phyloP scores from a whole-genome alignment of 202 grass and related monocot species.

The Schoenoplectus tabernaemontani region DNA sequence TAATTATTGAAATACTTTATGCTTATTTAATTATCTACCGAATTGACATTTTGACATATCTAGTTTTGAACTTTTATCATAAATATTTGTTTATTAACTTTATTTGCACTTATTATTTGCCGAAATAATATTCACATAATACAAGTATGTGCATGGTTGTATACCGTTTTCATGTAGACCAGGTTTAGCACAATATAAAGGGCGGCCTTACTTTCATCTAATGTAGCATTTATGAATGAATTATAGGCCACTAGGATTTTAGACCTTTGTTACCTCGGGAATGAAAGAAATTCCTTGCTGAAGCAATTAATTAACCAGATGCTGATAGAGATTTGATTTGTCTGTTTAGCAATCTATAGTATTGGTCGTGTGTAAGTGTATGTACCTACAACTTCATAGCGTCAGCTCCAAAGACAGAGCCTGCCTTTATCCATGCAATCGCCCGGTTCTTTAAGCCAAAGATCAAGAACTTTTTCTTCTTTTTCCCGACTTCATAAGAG shows the following conservation, averaged over 20 bases:
- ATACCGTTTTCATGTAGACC: conserved; percentile 12
- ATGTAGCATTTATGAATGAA: conserved; percentile 17
- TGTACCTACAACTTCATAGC: not conserved
- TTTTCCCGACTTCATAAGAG: not conserved
- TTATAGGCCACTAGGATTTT: conserved; percentile 10
- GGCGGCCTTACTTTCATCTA: not conserved
- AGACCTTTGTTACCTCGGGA: conserved; percentile 38
- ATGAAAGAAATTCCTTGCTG: conserved; percentile 58
- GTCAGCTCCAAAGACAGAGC: not conserved
- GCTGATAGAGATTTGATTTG: conserved; percentile 28
- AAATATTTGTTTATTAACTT: not conserved
- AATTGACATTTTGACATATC: not conserved
- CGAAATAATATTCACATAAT: not conserved
- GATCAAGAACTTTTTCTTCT: not conserved
- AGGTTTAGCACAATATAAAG: conserved; percentile 1
- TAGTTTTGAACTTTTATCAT: not conserved
- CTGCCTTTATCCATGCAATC: too few relatives aligned
- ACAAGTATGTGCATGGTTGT: not conserved
- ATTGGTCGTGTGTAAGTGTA: not conserved
- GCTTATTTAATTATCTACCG: not conserved
- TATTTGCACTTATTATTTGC: not conserved
- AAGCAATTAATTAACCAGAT: conserved; percentile 25
- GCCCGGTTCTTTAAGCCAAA: too few relatives aligned
- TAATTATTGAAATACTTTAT: too few relatives aligned
- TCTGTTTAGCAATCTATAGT: conserved; percentile 16